Base-by-base conservation (phyloP, 805 yeast genomes). In the Sugiyamaella valdiviana region DNA sequence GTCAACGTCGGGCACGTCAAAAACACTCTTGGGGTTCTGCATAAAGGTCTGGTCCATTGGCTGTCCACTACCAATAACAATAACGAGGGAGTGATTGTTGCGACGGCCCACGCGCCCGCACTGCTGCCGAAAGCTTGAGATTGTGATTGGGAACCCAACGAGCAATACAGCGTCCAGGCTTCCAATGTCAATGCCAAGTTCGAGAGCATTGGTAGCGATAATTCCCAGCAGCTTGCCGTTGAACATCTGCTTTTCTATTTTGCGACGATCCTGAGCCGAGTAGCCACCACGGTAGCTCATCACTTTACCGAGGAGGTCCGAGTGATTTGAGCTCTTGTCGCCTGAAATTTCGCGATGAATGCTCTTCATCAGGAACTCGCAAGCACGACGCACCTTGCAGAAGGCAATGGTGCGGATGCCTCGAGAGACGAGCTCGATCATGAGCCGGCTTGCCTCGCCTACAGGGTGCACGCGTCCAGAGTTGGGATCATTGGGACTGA, bases 201-300 rank as follows among this genome's bases (percentile, higher is more conserved):
- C 99, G 49, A 93, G 69, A 0, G 99, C 99, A 65, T 90, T 89
- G 0, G 99, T 93, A 0, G 99, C 91, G 3, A 93, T 79, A 22
- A 95, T 85, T 0, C 96, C 97, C 50, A 82, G 73, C 22, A 93
- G 65, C 47, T 81, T 78, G 0, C 98, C 97, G 53, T 77, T 78
- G 62, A 93, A 93, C 96, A 93, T 87, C 57, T 85, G 87, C 42
- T 75, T 73, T 63, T 93, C 99, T 49, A 93, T 91, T 47, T 79
- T 75, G 55, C 99, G 76, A 55, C 99, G 74, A 60, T 91, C 98
- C 1, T 76, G 67, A 1, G 90, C 82, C 2, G 95, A 79, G 61
- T 93, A 93, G 1, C 99, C 99, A 35, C 98, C 99, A 55, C 99
- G 71, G 58, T 93, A 93, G 45, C 95, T 80, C 95, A 88, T 86